Conservation (phyloP, 176 grass and related monocot species). For the Carex myosuroides region DNA sequence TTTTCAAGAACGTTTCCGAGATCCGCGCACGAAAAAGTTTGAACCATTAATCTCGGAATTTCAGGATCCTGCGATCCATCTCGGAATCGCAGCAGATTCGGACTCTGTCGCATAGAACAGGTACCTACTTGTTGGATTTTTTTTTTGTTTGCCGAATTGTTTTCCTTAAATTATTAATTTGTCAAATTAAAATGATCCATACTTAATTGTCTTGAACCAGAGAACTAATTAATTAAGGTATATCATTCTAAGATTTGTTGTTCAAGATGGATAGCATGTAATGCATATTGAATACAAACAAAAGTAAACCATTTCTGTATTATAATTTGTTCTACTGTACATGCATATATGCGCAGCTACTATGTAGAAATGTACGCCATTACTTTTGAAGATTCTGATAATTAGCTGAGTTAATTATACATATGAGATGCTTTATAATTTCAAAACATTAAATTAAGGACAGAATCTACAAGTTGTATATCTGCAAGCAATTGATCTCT, state of each 20-base stretch:
- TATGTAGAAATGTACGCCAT: background rate
- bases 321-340: background rate
- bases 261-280: background rate
- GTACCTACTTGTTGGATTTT: background rate
- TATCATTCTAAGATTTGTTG: background rate
- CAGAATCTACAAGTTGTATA: background rate
- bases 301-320: background rate
- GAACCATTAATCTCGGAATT: no score
- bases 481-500: background rate
- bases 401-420: no score
- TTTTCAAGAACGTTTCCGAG: no score
- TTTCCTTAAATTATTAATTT: background rate
- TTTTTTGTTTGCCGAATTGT: background rate
- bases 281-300: background rate
- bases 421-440: background rate
- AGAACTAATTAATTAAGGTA: background rate
- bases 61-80: no score
- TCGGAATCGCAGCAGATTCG: no score
- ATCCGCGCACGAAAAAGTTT: no score
- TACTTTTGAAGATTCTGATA: no score
- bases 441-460: background rate
- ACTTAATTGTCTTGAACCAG: background rate
- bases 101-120: no score
- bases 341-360: background rate
- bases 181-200: background rate